A percentile compares a stretch with the other conserved stretches of the same genome.
Conservation (phyloP, 2,329 filamentous ascomycete species). For the Lachnellula subtilissima region DNA sequence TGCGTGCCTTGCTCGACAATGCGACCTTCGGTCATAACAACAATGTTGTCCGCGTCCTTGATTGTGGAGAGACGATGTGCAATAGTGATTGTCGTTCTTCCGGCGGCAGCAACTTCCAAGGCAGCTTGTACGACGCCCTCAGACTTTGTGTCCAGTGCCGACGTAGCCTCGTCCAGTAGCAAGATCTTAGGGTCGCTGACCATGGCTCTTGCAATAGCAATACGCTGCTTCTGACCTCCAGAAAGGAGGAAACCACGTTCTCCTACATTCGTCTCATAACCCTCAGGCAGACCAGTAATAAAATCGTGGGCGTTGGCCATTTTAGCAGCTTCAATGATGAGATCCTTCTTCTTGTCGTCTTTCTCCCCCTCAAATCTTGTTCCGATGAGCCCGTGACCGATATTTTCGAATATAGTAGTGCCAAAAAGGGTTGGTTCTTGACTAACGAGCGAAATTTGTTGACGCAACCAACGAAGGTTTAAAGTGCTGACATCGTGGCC, state of each 20-base stretch:
- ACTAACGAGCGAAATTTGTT: conserved; percentile 86
- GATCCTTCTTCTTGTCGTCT: conserved; percentile 62
- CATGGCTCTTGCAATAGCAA: conserved; percentile 86
- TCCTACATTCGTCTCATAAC: conserved; percentile 92
- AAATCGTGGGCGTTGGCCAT: conserved; percentile 96
- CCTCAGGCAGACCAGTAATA: conserved; percentile 73
- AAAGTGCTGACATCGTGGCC: conserved; percentile 74
- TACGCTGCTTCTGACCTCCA: conserved; percentile 94
- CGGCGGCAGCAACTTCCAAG: conserved; percentile 76
- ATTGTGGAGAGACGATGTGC: conserved; percentile 94
- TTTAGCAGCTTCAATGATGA: conserved; percentile 76
- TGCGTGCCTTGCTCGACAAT: conserved; percentile 93
- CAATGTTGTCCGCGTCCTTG: conserved; percentile 89
- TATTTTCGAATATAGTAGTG: conserved; percentile 85
- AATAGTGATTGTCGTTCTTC: conserved; percentile 92
- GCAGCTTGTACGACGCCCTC: conserved; percentile 93
- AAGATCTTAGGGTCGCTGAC: conserved; percentile 90
- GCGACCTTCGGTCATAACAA: conserved; percentile 80
- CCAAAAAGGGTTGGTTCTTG: conserved; percentile 91
- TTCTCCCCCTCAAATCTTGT: conserved; percentile 66
- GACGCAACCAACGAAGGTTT: conserved; percentile 85
- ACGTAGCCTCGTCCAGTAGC: conserved; percentile 91
- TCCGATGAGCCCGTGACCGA: conserved; percentile 84
- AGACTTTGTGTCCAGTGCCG: conserved; percentile 87
- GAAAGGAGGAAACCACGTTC: conserved; percentile 89